Evolutionary conservation across 2,329 filamentous ascomycete species (phyloP).

Genomic region (Diaporthe longicolla): DNA sequence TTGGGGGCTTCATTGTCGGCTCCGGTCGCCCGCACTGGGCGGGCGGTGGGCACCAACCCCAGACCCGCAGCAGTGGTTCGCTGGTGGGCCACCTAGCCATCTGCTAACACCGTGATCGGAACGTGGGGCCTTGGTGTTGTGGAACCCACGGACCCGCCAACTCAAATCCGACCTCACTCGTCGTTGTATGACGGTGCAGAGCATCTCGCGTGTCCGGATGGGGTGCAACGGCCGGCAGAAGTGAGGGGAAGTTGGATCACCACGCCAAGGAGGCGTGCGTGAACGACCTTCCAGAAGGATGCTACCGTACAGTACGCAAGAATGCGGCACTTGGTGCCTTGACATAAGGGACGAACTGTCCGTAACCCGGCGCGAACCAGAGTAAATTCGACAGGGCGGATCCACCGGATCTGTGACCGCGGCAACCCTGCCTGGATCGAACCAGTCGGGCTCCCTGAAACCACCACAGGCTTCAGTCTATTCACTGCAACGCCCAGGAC

Average conservation of each 20-base stretch:
- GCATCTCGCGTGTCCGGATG: neutral
- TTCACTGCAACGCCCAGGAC: slow-evolving; percentile 7
- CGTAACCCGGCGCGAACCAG: slow-evolving; percentile 8
- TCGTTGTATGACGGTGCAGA: neutral
- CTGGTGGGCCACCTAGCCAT: neutral
- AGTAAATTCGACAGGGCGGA: slow-evolving; percentile 4
- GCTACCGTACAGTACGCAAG: slow-evolving; percentile 15
- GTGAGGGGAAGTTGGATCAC: slow-evolving; percentile 7
- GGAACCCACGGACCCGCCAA: slow-evolving; percentile 25
- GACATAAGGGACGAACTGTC: slow-evolving; percentile 7
- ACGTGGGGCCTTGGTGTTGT: slow-evolving; percentile 8
- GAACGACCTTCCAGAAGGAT: slow-evolving; percentile 32
- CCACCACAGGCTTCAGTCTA: neutral
- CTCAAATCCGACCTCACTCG: slow-evolving; percentile 32
- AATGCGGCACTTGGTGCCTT: neutral
- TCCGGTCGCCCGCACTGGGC: neutral
- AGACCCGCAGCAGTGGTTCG: slow-evolving; percentile 1
- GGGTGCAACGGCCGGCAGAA: neutral
- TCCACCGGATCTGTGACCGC: slow-evolving; percentile 11
- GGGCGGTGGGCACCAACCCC: neutral
- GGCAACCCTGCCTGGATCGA: slow-evolving; percentile 5
- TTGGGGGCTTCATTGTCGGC: neutral
- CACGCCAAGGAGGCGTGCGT: neutral
- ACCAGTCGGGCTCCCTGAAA: slow-evolving; percentile 23
- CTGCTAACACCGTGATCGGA: slow-evolving; percentile 7